Base-by-base conservation (phyloP, 2,329 filamentous ascomycete genomes). In the Beauveria caledonica region DNA sequence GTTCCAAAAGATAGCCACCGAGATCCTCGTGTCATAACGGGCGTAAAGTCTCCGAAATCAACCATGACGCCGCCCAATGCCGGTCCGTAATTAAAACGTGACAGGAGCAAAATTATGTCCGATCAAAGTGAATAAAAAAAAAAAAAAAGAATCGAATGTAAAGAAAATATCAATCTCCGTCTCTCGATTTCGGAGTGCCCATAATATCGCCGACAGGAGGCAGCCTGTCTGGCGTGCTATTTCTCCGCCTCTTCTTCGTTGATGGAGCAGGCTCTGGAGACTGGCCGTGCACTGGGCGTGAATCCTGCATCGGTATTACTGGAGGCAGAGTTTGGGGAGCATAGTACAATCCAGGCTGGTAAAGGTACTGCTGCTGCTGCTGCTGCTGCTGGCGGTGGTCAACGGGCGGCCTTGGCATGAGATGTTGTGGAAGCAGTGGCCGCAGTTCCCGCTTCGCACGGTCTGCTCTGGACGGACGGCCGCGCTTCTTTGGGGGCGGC, bases 391-490 rank as follows among this genome's bases (percentile, higher is more conserved):
- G 57, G n/a, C n/a, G n/a, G 3, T 52, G 48, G 21, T 64, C 60
- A 40, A 53, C 55, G 10, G 63, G 46, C 3, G 70, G 68, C 23
- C 70, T 69, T 11, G 71, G 72, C 10, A 70, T 70, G 5, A 73
- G 66, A 17, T 65, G 67, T 46, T 71, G 71, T 8, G 74, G 73
- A 19, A 71, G 65, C 13, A 70, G 64, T 13, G 73, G 68, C 19
- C 64, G 68, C 6, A 70, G 66, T 53, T 70, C 66, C 13, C 64
- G 58, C 56, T 67, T 71, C 15, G 69, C 74, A 64, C 74, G 77
- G 59, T 78, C 77, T 13, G 74, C 72, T 59, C 77, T 74, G 11
- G 77, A 74, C 5, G 78, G 78, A 44, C 78, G 72, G 2, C 78
- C 78, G 62, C 77, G 73, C 66, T 78, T 79, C 64, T 73, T 77